Evolutionary conservation across 805 yeast genomes (phyloP).

Genomic region (Metschnikowia proteae): DNA sequence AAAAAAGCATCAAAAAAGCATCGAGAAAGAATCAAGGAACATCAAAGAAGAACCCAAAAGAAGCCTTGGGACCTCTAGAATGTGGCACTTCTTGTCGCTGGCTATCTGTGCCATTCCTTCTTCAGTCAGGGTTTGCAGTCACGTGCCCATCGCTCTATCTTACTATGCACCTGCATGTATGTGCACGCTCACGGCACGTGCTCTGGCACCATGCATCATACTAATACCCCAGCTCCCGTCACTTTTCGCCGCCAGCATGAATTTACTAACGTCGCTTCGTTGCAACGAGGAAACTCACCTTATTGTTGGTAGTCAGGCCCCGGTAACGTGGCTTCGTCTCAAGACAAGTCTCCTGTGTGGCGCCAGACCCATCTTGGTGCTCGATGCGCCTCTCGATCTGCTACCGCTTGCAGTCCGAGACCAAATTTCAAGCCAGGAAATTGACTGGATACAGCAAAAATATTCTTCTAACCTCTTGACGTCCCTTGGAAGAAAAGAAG

Average conservation of each 20-base stretch:
- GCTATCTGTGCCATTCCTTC: no score
- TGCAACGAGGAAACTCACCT: constrained; percentile 53
- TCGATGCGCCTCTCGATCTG: constrained; percentile 25
- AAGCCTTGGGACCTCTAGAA: no score
- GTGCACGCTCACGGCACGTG: constrained; percentile 5
- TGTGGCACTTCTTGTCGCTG: no score
- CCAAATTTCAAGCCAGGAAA: constrained; percentile 22
- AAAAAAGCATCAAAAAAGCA: no score
- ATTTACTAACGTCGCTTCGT: constrained; percentile 21
- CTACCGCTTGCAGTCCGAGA: constrained; percentile 25
- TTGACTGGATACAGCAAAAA: constrained; percentile 17
- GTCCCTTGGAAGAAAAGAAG: constrained; percentile 57
- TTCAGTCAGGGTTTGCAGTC: not conserved
- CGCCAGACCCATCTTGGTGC: constrained; percentile 50
- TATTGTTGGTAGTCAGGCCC: constrained; percentile 48
- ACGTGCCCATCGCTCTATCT: not conserved
- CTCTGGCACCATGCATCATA: constrained; percentile 6
- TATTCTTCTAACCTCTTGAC: constrained; percentile 46
- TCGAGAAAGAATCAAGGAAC: no score
- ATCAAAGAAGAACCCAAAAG: no score
- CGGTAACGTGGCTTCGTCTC: constrained; percentile 46
- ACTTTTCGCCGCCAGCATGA: constrained; percentile 4
- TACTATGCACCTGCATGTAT: constrained; percentile 2
- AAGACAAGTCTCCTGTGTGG: constrained; percentile 49
- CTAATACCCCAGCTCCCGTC: constrained; percentile 3